Evolutionary conservation across 768 basidiomycete genomes (phyloP).

Genomic region (Xanthoconium stramineum): DNA sequence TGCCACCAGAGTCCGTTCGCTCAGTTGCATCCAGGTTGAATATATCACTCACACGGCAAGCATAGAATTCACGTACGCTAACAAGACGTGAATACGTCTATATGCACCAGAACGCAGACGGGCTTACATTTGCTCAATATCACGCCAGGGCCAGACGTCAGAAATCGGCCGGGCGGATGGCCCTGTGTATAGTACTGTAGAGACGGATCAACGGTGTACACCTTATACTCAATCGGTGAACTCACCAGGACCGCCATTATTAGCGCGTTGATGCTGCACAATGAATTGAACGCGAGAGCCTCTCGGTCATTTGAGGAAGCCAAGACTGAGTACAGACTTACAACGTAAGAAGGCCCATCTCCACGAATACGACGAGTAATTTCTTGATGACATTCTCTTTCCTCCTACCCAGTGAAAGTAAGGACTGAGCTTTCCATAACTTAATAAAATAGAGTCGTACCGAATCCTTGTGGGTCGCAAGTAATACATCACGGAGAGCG

Average conservation of each 20-base stretch:
- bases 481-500: constrained; percentile 4
- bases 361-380: constrained; percentile 8
- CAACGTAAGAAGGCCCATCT: constrained; percentile 16
- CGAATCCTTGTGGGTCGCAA: constrained; percentile 9
- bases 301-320: background rate
- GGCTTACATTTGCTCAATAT: constrained; percentile 15
- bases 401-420: background rate
- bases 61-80: constrained; percentile 25
- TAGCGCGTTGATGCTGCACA: constrained; percentile 10
- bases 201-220: background rate
- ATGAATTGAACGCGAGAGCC: background rate
- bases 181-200: constrained; percentile 11
- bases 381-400: constrained; percentile 4
- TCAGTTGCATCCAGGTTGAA: background rate
- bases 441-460: background rate
- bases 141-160: constrained; percentile 5
- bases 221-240: background rate
- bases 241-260: constrained; percentile 11
- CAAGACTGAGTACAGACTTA: background rate
- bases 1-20: background rate
- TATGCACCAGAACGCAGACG: background rate
- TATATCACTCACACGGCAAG: constrained; percentile 15
- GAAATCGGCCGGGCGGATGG: background rate
- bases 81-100: background rate
- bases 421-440: background rate